Conservation (phyloP, 768 basidiomycete genomes). For the Suillus plorans region DNA sequence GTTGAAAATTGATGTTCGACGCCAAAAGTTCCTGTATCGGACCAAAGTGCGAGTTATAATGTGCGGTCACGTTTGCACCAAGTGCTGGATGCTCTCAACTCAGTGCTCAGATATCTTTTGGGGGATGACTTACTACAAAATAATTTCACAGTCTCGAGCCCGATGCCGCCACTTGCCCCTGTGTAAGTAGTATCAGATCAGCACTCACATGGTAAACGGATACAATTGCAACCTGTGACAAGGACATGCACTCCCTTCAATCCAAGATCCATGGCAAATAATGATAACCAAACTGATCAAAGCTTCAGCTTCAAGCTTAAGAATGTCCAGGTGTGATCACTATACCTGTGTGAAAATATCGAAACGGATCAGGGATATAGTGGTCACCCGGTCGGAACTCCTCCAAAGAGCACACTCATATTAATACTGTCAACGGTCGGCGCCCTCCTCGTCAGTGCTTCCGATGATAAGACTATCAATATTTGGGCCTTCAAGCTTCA, state of each 20-base stretch:
- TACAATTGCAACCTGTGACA: constrained; percentile 50
- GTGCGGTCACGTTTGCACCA: constrained; percentile 69
- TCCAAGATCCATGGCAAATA: constrained; percentile 50
- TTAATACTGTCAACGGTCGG: too few species aligned
- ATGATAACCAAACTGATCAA: not conserved
- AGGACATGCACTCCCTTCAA: constrained; percentile 64
- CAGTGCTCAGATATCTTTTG: not conserved
- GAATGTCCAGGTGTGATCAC: not conserved
- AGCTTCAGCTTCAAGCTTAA: not conserved
- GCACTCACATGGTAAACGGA: not conserved
- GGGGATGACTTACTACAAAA: constrained; percentile 49
- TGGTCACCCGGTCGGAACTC: not conserved
- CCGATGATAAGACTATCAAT: too few species aligned
- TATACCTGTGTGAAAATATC: not conserved
- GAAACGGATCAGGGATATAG: constrained; percentile 7
- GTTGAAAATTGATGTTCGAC: constrained; percentile 32
- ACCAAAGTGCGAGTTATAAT: constrained; percentile 57
- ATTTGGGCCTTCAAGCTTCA: too few species aligned
- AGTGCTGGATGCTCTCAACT: constrained; percentile 45
- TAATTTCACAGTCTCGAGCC: constrained; percentile 55
- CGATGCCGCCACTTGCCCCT: constrained; percentile 80
- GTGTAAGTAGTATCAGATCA: not conserved
- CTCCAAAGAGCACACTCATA: too few species aligned
- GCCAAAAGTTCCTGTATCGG: constrained; percentile 42
- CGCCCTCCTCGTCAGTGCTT: too few species aligned